Conservation (phyloP, 2,329 filamentous ascomycete genomes). For the Amauroascus niger region DNA sequence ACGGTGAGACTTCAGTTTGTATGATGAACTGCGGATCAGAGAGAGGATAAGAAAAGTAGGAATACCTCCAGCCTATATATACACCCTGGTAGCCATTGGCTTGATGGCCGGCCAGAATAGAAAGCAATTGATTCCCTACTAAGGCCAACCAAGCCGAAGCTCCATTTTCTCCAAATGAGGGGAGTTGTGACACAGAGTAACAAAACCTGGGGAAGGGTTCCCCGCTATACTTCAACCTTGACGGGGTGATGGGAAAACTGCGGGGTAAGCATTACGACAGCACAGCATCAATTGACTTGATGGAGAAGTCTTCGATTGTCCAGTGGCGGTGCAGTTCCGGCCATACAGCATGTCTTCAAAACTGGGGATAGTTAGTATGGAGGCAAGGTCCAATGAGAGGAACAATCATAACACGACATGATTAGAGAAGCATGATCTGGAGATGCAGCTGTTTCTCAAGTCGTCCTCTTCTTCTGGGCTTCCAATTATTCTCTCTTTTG, state of each 20-base stretch:
- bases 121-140: slow-evolving; percentile 3
- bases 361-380: no score
- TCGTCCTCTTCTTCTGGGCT: no score
- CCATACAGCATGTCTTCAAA: no score
- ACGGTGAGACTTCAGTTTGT: background rate
- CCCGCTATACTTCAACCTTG: background rate
- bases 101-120: background rate
- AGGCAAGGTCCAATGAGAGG: no score
- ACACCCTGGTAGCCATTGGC: background rate
- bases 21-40: background rate
- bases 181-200: background rate
- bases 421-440: no score
- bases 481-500: no score
- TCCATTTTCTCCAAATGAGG: background rate
- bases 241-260: background rate
- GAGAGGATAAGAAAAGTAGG: background rate
- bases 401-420: no score
- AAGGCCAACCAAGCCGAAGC: background rate
- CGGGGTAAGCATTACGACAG: background rate
- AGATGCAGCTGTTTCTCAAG: no score
- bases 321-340: no score
- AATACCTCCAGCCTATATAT: background rate
- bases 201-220: background rate
- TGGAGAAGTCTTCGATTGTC: background rate
- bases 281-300: background rate